Evolutionary conservation across 192 early-diverging fungal species (phyloP).

Genomic region (Funneliformis mosseae): DNA sequence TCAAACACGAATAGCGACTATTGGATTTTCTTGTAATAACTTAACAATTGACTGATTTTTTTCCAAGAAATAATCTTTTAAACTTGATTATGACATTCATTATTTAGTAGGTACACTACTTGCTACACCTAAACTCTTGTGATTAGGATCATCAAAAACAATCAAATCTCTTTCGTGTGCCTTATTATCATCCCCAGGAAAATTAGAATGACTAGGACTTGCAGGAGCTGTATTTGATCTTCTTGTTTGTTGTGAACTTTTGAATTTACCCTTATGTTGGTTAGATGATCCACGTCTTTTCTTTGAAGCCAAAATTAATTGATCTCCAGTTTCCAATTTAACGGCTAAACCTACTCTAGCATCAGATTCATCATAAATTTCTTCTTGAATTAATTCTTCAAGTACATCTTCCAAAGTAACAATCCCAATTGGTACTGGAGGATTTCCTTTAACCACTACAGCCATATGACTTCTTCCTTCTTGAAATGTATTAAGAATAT

Average conservation of each 20-base stretch:
- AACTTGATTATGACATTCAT: too few relatives aligned
- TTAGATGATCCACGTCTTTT: conserved; percentile 3
- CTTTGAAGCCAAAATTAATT: conserved; percentile 22
- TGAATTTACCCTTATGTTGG: conserved; percentile 7
- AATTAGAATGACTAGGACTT: not conserved
- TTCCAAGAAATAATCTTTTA: too few relatives aligned
- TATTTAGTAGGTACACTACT: too few relatives aligned
- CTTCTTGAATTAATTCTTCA: conserved; percentile 82
- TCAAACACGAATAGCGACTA: too few relatives aligned
- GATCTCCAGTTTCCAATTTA: conserved; percentile 21
- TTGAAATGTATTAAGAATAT: conserved; percentile 79
- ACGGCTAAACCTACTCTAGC: conserved; percentile 25
- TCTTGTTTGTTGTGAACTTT: not conserved
- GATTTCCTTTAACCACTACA: conserved; percentile 45
- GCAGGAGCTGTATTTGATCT: not conserved
- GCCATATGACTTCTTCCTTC: conserved; percentile 80
- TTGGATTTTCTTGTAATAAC: too few relatives aligned
- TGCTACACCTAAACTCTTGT: too few relatives aligned
- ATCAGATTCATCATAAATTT: conserved; percentile 80
- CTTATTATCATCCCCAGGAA: not conserved
- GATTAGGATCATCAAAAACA: not conserved
- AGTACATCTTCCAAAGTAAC: conserved; percentile 81
- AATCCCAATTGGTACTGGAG: conserved; percentile 58
- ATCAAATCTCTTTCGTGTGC: not conserved
- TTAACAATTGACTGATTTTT: too few relatives aligned